These are phyloP conservation scores for slime mould (Dictyostelium discoideum) DNA, from an alignment of 78 protist species.

Conservation along the genomic window dicty_2.7 NC_007088.5:4465001-4465500, in stretches of 20 bases:
- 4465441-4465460: constrained; percentile 9
- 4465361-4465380: neutral
- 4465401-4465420: too few species aligned
- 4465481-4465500: neutral
- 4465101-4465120: constrained; percentile 17
- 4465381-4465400: neutral
- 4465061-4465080: neutral
- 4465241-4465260: neutral
- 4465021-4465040: constrained; percentile 59
- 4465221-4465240: neutral
- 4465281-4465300: neutral
- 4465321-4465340: neutral
- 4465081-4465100: constrained; percentile 1
- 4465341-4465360: neutral
- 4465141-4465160: constrained; percentile 5
- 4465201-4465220: constrained; percentile 41
- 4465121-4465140: constrained; percentile 75
- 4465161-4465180: constrained; percentile 27
- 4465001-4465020: constrained; percentile 29
- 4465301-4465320: neutral
- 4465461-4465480: constrained; percentile 7
- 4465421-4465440: neutral
- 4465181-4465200: constrained; percentile 4
- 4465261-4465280: constrained; percentile 30
- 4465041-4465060: constrained; percentile 29